A percentile compares a stretch with the other conserved stretches of the same genome.
These are phyloP conservation scores for Dichomitus squalens DNA, from an alignment of 1,284 basidiomycete species.

Conservation along the genomic window DNA sequence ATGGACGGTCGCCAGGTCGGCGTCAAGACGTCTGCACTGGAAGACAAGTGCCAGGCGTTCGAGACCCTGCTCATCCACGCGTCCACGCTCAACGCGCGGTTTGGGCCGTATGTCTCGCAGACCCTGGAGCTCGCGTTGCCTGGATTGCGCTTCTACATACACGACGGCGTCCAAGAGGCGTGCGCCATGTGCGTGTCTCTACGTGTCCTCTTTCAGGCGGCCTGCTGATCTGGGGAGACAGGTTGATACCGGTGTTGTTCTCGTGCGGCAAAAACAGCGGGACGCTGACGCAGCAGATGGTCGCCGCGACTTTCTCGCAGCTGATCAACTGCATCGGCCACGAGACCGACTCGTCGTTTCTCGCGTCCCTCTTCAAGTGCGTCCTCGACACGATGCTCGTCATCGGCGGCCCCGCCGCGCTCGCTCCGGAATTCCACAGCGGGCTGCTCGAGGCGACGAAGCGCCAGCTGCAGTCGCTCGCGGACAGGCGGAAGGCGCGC, in stretches of 20 bases:
- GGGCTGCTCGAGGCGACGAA: slow-evolving; percentile 69
- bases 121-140: slow-evolving; percentile 74
- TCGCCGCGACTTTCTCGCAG: slow-evolving; percentile 68
- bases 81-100: slow-evolving; percentile 66
- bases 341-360: slow-evolving; percentile 74
- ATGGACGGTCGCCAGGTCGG: slow-evolving; percentile 79
- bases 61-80: slow-evolving; percentile 83
- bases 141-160: slow-evolving; percentile 73
- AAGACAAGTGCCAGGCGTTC: slow-evolving; percentile 87
- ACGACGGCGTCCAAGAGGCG: slow-evolving; percentile 83
- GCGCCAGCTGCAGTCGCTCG: slow-evolving; percentile 64
- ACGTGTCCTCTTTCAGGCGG: not conserved
- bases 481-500: slow-evolving; percentile 64
- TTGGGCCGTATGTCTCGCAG: slow-evolving; percentile 74
- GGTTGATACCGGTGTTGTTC: slow-evolving; percentile 76
- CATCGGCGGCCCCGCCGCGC: slow-evolving; percentile 53
- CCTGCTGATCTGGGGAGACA: slow-evolving; percentile 30
- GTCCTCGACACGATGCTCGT: slow-evolving; percentile 69
- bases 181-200: slow-evolving; percentile 60
- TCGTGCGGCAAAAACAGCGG: slow-evolving; percentile 70
- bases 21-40: slow-evolving; percentile 77
- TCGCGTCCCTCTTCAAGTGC: slow-evolving; percentile 77
- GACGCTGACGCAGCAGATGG: slow-evolving; percentile 71
- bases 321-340: slow-evolving; percentile 65
- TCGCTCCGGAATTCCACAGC: slow-evolving; percentile 53